phyloP scores from a whole-genome alignment of 2,329 filamentous ascomycete species.

The Escovopsis weberi region DNA sequence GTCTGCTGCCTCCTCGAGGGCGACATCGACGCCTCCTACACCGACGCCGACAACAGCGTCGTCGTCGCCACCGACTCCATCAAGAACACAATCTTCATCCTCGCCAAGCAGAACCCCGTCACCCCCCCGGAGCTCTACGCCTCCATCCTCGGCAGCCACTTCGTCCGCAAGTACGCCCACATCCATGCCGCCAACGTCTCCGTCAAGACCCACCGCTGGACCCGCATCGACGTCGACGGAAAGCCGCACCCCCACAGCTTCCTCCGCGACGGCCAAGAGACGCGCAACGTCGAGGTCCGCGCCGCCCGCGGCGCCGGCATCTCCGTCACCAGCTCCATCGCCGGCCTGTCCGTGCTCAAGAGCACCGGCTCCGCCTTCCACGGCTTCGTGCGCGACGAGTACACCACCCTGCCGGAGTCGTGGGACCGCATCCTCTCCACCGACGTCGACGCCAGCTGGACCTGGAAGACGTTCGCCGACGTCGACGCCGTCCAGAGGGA shows the following conservation, averaged over 20 bases:
- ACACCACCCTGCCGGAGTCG: slow-evolving; percentile 76
- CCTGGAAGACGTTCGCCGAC: slow-evolving; percentile 58
- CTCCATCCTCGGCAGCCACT: slow-evolving; percentile 72
- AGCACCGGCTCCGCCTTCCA: slow-evolving; percentile 94
- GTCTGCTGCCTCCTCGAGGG: slow-evolving; percentile 87
- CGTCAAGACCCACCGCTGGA: slow-evolving; percentile 80
- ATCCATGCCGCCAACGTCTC: slow-evolving; percentile 74
- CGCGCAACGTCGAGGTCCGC: slow-evolving; percentile 63
- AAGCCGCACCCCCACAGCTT: slow-evolving; percentile 93
- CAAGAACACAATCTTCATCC: slow-evolving; percentile 94
- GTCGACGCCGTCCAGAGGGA: slow-evolving; percentile 53
- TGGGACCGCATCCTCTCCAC: slow-evolving; percentile 95
- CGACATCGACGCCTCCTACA: slow-evolving; percentile 83
- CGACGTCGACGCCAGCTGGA: slow-evolving; percentile 77
- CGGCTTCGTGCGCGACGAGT: slow-evolving; percentile 86
- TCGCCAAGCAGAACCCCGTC: slow-evolving; percentile 85
- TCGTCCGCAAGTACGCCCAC: slow-evolving; percentile 75
- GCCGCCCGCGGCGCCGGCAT: slow-evolving; percentile 56
- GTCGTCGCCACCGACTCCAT: slow-evolving; percentile 95
- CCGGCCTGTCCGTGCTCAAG: slow-evolving; percentile 79
- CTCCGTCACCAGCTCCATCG: slow-evolving; percentile 61
- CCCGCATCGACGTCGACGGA: slow-evolving; percentile 73
- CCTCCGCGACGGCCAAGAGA: slow-evolving; percentile 78
- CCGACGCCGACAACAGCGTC: slow-evolving; percentile 81
- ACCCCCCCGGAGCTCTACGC: slow-evolving; percentile 88